Conservation (phyloP, 192 early-diverging fungal species). For the Coemansia sp. region DNA sequence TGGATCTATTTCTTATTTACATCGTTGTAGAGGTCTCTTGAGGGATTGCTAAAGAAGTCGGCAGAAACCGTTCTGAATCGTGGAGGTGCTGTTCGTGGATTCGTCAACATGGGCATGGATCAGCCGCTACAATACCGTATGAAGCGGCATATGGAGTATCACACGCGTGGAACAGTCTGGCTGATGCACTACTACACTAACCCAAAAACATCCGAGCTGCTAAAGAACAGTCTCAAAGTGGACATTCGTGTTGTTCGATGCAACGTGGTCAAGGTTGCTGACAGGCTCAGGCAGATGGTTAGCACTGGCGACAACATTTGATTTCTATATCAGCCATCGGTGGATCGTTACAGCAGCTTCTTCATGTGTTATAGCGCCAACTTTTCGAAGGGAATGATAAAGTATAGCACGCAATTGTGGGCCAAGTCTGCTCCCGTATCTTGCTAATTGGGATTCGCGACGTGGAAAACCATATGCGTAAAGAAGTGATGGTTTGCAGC, state of each 20-base stretch:
- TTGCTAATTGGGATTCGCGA: too few species aligned
- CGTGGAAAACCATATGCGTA: too few species aligned
- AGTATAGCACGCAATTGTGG: too few species aligned
- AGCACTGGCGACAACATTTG: constrained; percentile 49
- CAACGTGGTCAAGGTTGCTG: constrained; percentile 69
- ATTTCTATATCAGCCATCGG: too few species aligned
- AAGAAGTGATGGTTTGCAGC: too few species aligned
- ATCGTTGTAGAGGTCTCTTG: constrained; percentile 60
- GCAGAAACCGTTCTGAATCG: constrained; percentile 78
- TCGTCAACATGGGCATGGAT: constrained; percentile 70
- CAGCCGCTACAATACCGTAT: constrained; percentile 80
- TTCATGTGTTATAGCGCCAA: too few species aligned
- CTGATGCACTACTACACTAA: constrained; percentile 78
- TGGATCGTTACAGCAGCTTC: too few species aligned
- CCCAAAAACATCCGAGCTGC: constrained; percentile 61
- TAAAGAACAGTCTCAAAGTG: constrained; percentile 63
- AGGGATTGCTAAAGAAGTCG: constrained; percentile 71
- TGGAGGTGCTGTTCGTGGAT: constrained; percentile 83
- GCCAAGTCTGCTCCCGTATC: too few species aligned
- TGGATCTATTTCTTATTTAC: not conserved
- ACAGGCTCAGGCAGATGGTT: constrained; percentile 62
- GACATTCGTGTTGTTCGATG: constrained; percentile 75
- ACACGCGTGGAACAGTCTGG: constrained; percentile 69
- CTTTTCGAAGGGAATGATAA: too few species aligned
- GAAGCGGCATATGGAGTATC: constrained; percentile 84